Evolutionary conservation across 768 basidiomycete species (phyloP).

Genomic region (Auricularia sp.): DNA sequence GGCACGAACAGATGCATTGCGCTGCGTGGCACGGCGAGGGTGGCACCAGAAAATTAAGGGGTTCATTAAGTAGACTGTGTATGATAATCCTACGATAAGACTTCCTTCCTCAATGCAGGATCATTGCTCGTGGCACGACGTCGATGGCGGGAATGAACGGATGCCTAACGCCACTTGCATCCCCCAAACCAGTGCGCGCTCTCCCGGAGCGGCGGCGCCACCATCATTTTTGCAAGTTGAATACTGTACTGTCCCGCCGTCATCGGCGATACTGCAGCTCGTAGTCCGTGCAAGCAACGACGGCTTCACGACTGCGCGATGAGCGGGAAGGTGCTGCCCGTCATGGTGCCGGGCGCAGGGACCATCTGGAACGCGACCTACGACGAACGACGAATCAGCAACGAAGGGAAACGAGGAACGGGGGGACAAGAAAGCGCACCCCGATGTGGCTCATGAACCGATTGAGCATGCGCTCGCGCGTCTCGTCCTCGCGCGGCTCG

Average conservation of each 20-base stretch:
- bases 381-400: conserved; percentile 1
- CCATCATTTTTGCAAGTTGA: too few relatives aligned
- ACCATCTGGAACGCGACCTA: conserved; percentile 35
- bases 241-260: background rate
- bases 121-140: too few relatives aligned
- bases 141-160: too few relatives aligned
- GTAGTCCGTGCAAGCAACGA: background rate
- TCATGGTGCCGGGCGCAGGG: conserved; percentile 14
- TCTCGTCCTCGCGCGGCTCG: conserved; percentile 7
- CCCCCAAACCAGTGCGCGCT: too few relatives aligned
- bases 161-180: too few relatives aligned
- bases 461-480: conserved; percentile 30
- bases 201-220: too few relatives aligned
- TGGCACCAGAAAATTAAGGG: too few relatives aligned
- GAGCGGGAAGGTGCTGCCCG: background rate
- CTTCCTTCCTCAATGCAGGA: too few relatives aligned
- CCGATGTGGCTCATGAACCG: conserved; percentile 40
- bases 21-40: too few relatives aligned
- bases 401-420: conserved; percentile 2
- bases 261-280: background rate
- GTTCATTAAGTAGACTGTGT: too few relatives aligned
- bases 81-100: too few relatives aligned
- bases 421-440: conserved; percentile 21
- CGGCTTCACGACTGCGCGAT: background rate
- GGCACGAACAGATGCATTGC: too few relatives aligned